Base-by-base conservation (phyloP, 2,329 filamentous ascomycete genomes). In the Fusarium armeniacum region DNA sequence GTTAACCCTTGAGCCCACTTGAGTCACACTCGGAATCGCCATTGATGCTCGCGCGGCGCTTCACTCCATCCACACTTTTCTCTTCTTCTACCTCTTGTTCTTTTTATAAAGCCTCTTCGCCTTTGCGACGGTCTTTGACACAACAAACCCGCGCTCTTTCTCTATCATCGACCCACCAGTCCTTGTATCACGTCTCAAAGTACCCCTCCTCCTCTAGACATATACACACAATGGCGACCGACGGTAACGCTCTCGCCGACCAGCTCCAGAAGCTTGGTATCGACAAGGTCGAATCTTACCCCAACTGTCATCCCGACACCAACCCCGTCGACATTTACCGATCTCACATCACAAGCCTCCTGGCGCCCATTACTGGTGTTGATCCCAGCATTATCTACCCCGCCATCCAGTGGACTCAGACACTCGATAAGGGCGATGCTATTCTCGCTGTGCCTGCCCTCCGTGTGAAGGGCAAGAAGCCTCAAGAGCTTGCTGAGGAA, bases 251-350 rank as follows among this genome's bases (percentile, higher is more conserved):
- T 10, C 72, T 75, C 61, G 70, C 73, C 44, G 51, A 51, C 47
- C 73, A 75, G 73, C 73, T 75, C 60, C 41, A 75, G 70, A 36
- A 71, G 55, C 67, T 70, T 33, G 66, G 68, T 18, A 58, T 71
- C 53, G 58, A 72, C 36, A 66, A 64, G 46, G 49, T 75, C 49
- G 64, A 73, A 33, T 54, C 50, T 24, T 90, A 83, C 76, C 85
- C 88, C 40, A 84, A 84, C 76, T 88, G 85, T 74, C 83, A 90
- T 76, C 91, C 92, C 58, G 85, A 90, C 32, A 82, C 87, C 73
- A 96, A 96, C 81, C 90, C 91, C 6, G 84, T 92, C 75, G 93
- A 96, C 76, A 85, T 95, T 65, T 97, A 94, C 84, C 87, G 93
- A 64, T 88, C 89, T 38, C 91, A 94, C 78, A 87, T 97, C 68